Evolutionary conservation across 1,139 yeast species (phyloP), one percentile per base, ranked within the genome.

Genomic region (Magnusiomyces fungicola): DNA sequence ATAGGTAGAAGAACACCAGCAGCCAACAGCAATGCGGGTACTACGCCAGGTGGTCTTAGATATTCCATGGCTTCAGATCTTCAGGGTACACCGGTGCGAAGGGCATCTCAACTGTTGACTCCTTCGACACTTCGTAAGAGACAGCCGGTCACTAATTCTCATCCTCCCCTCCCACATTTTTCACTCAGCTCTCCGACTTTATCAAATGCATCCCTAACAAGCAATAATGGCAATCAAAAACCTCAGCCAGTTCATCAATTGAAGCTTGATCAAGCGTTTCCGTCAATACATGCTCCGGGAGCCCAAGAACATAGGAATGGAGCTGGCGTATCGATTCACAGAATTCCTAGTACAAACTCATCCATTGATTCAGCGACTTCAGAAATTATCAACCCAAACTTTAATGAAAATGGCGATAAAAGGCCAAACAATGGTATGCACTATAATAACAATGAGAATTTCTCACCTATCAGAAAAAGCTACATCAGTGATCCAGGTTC

Each of bases 21-120:
- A n/a, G n/a, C n/a, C n/a, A n/a, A n/a, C n/a, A n/a, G n/a, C n/a
- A n/a, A n/a, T n/a, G n/a, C n/a, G n/a, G n/a, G n/a, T 3, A 18
- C 22, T 37, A 29, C 42, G 12, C 41, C 47, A 22, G 23, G 23
- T 16, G 25, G 29, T 9, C 25, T 27, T 12, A 18, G 23, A 29
- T 41, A 45, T 5, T 27, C 43, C 9, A 19, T n/a, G 18, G 33
- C 23, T 18, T 21, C 37, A 25, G 9, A 32, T 5, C 36, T 32
- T n/a, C 36, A 32, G n/a, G 36, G n/a, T 14, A 34, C 46, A 14
- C 41, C 46, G 9, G 19, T 44, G 10, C 36, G 37, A n/a, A 22
- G 38, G 19, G 6, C 33, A 18, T 30, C 41, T 2, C 14, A n/a
- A n/a, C n/a, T n/a, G n/a, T n/a, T n/a, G n/a, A n/a, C 36, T 9